These are phyloP conservation scores for Creolimax fragrantissima DNA, from an alignment of 78 protist species.

Conservation along the genomic window DNA sequence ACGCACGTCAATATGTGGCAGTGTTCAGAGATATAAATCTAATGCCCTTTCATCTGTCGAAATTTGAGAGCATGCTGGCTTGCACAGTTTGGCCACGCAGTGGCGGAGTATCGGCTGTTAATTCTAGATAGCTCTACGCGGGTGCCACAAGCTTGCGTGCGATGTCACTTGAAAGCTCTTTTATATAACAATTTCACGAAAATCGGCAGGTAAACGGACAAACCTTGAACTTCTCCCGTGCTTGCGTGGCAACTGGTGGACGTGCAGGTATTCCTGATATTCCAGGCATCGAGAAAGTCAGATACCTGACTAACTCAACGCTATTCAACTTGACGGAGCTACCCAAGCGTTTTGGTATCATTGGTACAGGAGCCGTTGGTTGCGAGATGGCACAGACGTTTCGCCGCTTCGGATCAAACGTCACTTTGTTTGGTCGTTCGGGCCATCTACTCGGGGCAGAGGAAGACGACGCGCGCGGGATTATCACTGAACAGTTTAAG, in stretches of 20 bases:
- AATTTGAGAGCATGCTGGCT: too few relatives aligned
- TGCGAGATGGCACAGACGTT: slow-evolving; percentile 63
- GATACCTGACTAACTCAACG: slow-evolving; percentile 36
- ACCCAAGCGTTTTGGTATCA: slow-evolving; percentile 42
- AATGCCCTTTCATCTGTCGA: too few relatives aligned
- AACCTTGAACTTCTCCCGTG: slow-evolving; percentile 24
- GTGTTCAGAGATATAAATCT: too few relatives aligned
- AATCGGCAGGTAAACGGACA: slow-evolving; percentile 37
- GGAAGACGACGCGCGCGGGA: slow-evolving; percentile 6
- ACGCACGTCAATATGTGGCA: too few relatives aligned
- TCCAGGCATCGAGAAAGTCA: not conserved
- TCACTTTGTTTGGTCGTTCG: not conserved
- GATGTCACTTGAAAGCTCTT: too few relatives aligned
- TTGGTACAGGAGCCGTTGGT: slow-evolving; percentile 62
- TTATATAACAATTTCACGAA: too few relatives aligned
- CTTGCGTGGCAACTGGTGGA: slow-evolving; percentile 55
- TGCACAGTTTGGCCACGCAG: too few relatives aligned
- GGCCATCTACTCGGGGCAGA: slow-evolving; percentile 1
- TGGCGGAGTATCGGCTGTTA: too few relatives aligned
- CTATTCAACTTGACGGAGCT: slow-evolving; percentile 42
- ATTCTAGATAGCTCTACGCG: too few relatives aligned
- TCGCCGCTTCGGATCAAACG: slow-evolving; percentile 24
- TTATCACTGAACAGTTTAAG: not conserved
- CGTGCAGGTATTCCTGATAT: slow-evolving; percentile 27
- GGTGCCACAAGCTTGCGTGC: too few relatives aligned